Evolutionary conservation across 805 yeast genomes (phyloP).

Genomic region (Cyberlindnera subsufficiens): DNA sequence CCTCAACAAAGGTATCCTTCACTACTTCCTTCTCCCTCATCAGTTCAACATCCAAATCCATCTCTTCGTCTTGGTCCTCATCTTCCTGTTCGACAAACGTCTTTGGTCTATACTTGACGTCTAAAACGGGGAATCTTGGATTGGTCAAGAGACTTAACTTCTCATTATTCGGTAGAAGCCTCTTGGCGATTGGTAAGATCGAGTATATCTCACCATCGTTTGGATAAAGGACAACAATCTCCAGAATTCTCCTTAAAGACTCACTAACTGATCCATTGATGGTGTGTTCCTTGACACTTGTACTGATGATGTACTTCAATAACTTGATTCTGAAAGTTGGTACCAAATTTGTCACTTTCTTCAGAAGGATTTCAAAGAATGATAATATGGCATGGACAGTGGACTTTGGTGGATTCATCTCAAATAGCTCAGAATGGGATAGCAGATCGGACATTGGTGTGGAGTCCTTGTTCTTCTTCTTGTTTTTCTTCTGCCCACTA

Average conservation of each 20-base stretch:
- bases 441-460: conserved; percentile 61
- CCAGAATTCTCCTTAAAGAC: conserved; percentile 34
- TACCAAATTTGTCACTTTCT: conserved; percentile 44
- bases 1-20: conserved; percentile 12
- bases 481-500: conserved; percentile 28
- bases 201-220: conserved; percentile 54
- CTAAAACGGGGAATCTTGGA: conserved; percentile 63
- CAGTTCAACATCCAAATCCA: conserved; percentile 4
- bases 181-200: conserved; percentile 63
- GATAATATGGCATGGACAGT: conserved; percentile 27
- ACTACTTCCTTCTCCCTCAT: conserved; percentile 7
- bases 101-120: conserved; percentile 16
- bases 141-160: conserved; percentile 56
- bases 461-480: conserved; percentile 35
- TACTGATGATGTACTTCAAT: conserved; percentile 37
- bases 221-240: conserved; percentile 61
- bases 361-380: conserved; percentile 46
- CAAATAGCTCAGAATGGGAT: conserved; percentile 58
- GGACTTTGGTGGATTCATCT: conserved; percentile 30
- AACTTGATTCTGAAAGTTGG: conserved; percentile 59
- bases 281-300: conserved; percentile 27
- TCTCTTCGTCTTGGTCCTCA: conserved; percentile 14
- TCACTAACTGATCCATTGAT: conserved; percentile 24
- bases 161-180: conserved; percentile 42
- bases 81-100: conserved; percentile 24